Conservation (phyloP, 805 yeast species). For the Barnettozyma sucrosica region DNA sequence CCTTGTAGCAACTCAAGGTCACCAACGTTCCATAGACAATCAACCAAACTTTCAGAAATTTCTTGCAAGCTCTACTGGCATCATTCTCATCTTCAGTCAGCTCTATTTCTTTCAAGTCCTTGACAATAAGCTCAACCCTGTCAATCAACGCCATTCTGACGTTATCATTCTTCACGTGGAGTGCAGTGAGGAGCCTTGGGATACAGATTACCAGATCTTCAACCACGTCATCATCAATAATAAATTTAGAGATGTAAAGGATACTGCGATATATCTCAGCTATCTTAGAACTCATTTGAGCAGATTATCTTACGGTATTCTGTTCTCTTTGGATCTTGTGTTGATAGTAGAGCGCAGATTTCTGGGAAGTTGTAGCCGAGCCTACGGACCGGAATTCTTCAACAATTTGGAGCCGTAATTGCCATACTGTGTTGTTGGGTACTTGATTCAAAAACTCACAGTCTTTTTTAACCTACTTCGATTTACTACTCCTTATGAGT, state of each 20-base stretch:
- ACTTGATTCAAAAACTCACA: no score
- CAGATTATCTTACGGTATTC: no score
- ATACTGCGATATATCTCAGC: background rate
- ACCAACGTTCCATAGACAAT: slow-evolving; percentile 9
- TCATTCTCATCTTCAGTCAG: background rate
- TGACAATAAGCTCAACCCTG: background rate
- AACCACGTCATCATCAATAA: background rate
- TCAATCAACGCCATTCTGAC: slow-evolving; percentile 5
- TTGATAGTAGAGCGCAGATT: no score
- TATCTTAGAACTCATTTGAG: background rate
- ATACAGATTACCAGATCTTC: background rate
- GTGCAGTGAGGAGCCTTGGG: background rate
- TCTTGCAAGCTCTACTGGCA: slow-evolving; percentile 3
- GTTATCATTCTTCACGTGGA: slow-evolving; percentile 1
- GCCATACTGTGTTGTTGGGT: no score
- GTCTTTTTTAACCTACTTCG: no score
- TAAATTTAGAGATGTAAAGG: slow-evolving; percentile 5
- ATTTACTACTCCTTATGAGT: background rate
- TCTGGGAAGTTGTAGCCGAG: no score
- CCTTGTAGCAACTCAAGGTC: slow-evolving; percentile 4
- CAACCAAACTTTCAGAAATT: slow-evolving; percentile 10
- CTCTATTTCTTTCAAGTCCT: background rate
- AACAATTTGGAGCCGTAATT: no score
- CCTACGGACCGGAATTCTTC: no score
- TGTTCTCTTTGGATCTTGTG: no score